These are phyloP conservation scores for Boletus mariae DNA, from an alignment of 1,284 basidiomycete genomes.

Conservation along the genomic window DNA sequence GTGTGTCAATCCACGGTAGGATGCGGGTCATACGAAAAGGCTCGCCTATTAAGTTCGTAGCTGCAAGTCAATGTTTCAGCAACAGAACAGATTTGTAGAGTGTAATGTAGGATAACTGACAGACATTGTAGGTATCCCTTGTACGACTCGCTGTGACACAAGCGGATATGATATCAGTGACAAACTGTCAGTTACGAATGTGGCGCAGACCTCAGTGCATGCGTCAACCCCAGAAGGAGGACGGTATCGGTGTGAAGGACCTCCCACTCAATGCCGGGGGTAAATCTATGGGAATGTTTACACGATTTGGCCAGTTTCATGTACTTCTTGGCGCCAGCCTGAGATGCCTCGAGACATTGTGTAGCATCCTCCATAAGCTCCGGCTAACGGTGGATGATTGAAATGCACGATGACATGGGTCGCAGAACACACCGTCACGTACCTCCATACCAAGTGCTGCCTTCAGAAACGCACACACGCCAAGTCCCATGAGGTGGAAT, in stretches of 20 bases:
- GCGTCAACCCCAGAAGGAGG: conserved; percentile 63
- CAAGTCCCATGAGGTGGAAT: conserved; percentile 67
- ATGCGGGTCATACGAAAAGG: conserved; percentile 11
- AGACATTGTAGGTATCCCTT: conserved; percentile 77
- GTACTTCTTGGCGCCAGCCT: conserved; percentile 57
- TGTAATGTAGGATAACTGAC: conserved; percentile 35
- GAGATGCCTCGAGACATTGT: conserved; percentile 50
- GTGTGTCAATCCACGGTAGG: conserved; percentile 10
- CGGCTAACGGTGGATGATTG: conserved; percentile 10
- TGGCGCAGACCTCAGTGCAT: conserved; percentile 56
- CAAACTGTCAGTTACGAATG: not conserved
- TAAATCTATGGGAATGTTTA: conserved; percentile 44
- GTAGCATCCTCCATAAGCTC: conserved; percentile 48
- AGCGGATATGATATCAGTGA: not conserved
- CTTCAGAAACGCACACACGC: conserved; percentile 70
- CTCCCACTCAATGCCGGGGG: conserved; percentile 68
- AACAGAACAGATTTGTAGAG: conserved; percentile 1
- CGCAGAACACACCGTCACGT: conserved; percentile 10
- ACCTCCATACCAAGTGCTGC: conserved; percentile 81
- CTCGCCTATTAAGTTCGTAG: conserved; percentile 59
- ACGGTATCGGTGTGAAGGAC: conserved; percentile 68
- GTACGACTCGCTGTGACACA: conserved; percentile 57
- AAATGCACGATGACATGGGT: not conserved
- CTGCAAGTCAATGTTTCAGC: conserved; percentile 27
- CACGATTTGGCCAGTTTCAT: conserved; percentile 43